Percentiles rank a stretch among this genome's conserved stretches.
Evolutionary conservation across 2,329 filamentous ascomycete species (phyloP).

Genomic region (Fusarium miscanthi): DNA sequence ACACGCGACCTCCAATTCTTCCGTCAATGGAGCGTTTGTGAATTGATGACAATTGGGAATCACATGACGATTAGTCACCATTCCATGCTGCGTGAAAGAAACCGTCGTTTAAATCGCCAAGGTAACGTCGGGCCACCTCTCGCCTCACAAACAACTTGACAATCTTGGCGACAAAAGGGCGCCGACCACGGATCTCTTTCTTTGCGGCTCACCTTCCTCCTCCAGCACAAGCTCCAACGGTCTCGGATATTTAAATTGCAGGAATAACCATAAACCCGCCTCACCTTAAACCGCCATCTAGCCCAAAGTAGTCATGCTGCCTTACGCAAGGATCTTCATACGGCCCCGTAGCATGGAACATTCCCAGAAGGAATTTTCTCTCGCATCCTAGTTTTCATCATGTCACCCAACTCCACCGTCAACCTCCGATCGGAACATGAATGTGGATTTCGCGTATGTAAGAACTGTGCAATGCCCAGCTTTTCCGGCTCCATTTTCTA

Average conservation of each 20-base stretch:
- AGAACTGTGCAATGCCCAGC: slow-evolving; percentile 25
- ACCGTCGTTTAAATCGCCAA: background rate
- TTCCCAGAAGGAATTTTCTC: slow-evolving; percentile 10
- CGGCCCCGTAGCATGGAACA: slow-evolving; percentile 12
- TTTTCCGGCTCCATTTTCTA: slow-evolving; percentile 36
- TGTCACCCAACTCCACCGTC: slow-evolving; percentile 27
- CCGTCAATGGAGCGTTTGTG: background rate
- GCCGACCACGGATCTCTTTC: background rate
- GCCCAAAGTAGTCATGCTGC: background rate
- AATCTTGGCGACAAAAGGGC: background rate
- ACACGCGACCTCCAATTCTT: accelerated
- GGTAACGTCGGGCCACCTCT: background rate
- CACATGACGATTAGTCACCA: background rate
- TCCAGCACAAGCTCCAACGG: background rate
- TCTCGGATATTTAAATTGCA: background rate
- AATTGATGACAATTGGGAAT: background rate
- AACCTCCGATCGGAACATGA: slow-evolving; percentile 16
- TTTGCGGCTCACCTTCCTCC: background rate
- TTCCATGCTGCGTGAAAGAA: background rate
- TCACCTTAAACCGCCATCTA: background rate
- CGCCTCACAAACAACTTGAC: background rate
- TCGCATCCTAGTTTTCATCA: slow-evolving; percentile 23
- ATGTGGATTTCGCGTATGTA: slow-evolving; percentile 22
- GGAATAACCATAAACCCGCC: background rate
- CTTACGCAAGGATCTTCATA: slow-evolving; percentile 5